Base-by-base conservation (phyloP, 2,329 filamentous ascomycete species). In the Neofusicoccum umdonicola region DNA sequence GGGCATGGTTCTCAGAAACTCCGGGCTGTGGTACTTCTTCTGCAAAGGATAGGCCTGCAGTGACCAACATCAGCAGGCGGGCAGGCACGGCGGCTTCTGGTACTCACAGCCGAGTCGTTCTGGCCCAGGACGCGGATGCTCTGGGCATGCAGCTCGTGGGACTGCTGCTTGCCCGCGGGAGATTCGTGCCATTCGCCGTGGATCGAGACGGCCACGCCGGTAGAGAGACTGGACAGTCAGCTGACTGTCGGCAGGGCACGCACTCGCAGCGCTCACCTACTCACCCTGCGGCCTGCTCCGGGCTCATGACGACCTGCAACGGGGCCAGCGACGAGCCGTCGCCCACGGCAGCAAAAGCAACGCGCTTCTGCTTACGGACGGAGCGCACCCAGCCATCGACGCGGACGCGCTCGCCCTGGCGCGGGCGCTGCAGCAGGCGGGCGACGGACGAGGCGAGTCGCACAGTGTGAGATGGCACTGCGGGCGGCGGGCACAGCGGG, bases 11-110 rank as follows among this genome's bases (percentile, higher is more conserved):
- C 95, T 90, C 67, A 99, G 86, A 76, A 90, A 98, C 74, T 98
- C 94, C 58, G 90, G 83, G 4, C 89, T 92, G 71, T 97, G 93
- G 71, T 95, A 97, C 79, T 98, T 98, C 79, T 97, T 97, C 79
- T 99, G 95, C 27, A 99, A 87, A 3, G 95, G 95, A 74, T 92
- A 96, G 67, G 89, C 91, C 91, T 98, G 56, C 41, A 17, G 42
- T 60, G 31, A 44, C 42, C 56, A 60, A 35, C 56, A 63, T 51
- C 51, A 60, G 67, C 65, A 68, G 35, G 66, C 66, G 34, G 61
- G 63, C 66, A 31, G 35, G 67, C 71, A 67, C 74, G 71, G 44
- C 42, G 37, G 44, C 37, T 54, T 37, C 19, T 17, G 48, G 65
- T 62, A 79, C 87, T 77, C 82, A 95, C 92, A 78, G 89, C 86